phyloP scores from a whole-genome alignment of 257 asterid species.

The Salvia splendens region DNA sequence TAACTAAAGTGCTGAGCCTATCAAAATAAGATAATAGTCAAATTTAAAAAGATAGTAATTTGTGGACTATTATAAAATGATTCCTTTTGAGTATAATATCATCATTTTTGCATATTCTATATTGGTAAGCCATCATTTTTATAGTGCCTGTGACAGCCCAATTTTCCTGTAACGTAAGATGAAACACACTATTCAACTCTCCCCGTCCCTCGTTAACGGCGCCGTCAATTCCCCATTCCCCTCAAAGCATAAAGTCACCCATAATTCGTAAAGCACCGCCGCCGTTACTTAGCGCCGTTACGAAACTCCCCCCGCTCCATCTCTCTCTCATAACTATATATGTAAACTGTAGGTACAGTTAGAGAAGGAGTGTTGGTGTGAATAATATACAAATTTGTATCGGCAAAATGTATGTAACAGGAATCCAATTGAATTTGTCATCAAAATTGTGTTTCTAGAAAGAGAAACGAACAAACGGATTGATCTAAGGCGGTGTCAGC shows the following conservation, averaged over 20 bases:
- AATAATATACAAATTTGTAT: background rate
- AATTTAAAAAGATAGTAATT: background rate
- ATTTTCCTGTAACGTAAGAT: conserved; percentile 35
- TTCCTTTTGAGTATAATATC: conserved; percentile 10
- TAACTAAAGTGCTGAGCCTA: background rate
- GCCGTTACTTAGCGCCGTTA: conserved; percentile 43
- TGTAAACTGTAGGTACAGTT: conserved; percentile 7
- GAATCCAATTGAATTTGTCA: conserved; percentile 49
- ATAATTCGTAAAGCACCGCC: conserved; percentile 26
- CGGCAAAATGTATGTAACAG: conserved; percentile 31
- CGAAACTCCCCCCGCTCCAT: conserved; percentile 31
- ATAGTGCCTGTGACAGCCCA: conserved; percentile 33
- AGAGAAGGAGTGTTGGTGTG: conserved; percentile 11
- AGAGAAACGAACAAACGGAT: conserved; percentile 39
- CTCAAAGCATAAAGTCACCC: conserved; percentile 31
- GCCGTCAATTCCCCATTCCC: conserved; percentile 31
- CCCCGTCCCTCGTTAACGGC: conserved; percentile 41
- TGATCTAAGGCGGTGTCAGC: conserved; percentile 45
- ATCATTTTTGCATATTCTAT: background rate
- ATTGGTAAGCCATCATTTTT: conserved; percentile 25
- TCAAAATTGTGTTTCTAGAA: conserved; percentile 50
- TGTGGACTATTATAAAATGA: background rate
- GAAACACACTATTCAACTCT: conserved; percentile 33
- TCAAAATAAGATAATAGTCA: background rate
- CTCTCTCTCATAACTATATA: conserved; percentile 10